These are phyloP conservation scores for Solanum hybrid DNA, from an alignment of 305 asterid species.

Conservation along the genomic window DNA sequence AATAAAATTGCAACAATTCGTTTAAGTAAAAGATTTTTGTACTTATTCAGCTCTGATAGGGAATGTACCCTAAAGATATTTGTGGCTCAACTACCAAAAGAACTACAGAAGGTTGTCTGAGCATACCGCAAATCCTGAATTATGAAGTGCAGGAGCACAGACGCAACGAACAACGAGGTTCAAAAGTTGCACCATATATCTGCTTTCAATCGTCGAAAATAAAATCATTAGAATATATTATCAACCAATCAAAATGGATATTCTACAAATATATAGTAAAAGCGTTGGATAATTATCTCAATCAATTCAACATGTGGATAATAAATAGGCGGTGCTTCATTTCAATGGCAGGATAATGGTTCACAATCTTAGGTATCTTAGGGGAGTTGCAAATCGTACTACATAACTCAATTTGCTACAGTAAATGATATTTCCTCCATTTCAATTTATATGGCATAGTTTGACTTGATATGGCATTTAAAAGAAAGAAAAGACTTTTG, in stretches of 20 bases:
- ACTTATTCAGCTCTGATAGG: neutral
- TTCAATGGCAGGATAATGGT: neutral
- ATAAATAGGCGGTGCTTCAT: neutral
- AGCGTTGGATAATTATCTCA: neutral
- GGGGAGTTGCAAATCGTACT: no score
- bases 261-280: neutral
- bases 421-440: neutral
- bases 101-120: neutral
- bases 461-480: neutral
- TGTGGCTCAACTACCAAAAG: neutral
- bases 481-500: neutral
- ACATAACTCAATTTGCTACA: neutral
- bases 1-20: neutral
- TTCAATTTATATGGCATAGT: neutral
- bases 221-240: slow-evolving; percentile 4
- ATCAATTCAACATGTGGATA: neutral
- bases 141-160: slow-evolving; percentile 89
- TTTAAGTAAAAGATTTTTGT: neutral
- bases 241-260: slow-evolving; percentile 5
- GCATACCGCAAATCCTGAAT: slow-evolving; percentile 98
- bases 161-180: slow-evolving; percentile 65
- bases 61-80: neutral
- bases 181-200: slow-evolving; percentile 90
- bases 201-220: slow-evolving; percentile 27
- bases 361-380: no score